A percentile compares a stretch with the other conserved stretches of the same genome.
These are phyloP conservation scores for Sphaerobolus stellatus DNA, from an alignment of 1,284 basidiomycete genomes.

Conservation along the genomic window DNA sequence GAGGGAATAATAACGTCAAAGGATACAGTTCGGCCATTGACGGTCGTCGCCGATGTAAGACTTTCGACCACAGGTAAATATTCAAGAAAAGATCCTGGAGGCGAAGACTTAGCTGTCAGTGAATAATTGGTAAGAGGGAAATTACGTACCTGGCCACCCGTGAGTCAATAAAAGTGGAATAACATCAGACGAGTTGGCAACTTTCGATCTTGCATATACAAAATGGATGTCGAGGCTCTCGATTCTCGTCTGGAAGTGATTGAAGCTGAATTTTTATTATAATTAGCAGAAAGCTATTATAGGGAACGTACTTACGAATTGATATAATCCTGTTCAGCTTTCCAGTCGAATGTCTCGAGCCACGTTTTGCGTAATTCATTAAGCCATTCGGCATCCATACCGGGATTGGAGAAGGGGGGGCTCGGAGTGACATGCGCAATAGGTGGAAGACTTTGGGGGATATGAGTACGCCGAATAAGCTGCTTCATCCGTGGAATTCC, in stretches of 20 bases:
- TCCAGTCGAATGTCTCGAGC: slow-evolving; percentile 6
- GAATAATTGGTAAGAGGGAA: not conserved
- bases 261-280: slow-evolving; percentile 5
- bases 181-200: slow-evolving; percentile 2
- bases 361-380: not conserved
- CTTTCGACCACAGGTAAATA: slow-evolving; percentile 10
- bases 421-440: not conserved
- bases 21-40: slow-evolving; percentile 1
- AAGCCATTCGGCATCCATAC: slow-evolving; percentile 1
- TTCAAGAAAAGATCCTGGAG: slow-evolving; percentile 13
- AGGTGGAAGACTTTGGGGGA: not conserved
- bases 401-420: too few species aligned
- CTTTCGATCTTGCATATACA: slow-evolving; percentile 13
- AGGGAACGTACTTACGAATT: not conserved
- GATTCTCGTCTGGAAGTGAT: slow-evolving; percentile 11
- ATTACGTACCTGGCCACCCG: slow-evolving; percentile 14
- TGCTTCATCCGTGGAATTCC: slow-evolving; percentile 1
- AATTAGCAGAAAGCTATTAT: not conserved
- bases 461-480: not conserved
- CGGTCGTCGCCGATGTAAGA: not conserved
- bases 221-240: slow-evolving; percentile 16
- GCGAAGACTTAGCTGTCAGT: not conserved
- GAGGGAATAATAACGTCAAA: slow-evolving; percentile 18
- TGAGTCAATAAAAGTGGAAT: slow-evolving; percentile 16
- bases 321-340: not conserved